Percentiles rank a stretch among this genome's conserved stretches.
Evolutionary conservation across 2,329 filamentous ascomycete species (phyloP).

Genomic region (Aspergillus arachidicola): DNA sequence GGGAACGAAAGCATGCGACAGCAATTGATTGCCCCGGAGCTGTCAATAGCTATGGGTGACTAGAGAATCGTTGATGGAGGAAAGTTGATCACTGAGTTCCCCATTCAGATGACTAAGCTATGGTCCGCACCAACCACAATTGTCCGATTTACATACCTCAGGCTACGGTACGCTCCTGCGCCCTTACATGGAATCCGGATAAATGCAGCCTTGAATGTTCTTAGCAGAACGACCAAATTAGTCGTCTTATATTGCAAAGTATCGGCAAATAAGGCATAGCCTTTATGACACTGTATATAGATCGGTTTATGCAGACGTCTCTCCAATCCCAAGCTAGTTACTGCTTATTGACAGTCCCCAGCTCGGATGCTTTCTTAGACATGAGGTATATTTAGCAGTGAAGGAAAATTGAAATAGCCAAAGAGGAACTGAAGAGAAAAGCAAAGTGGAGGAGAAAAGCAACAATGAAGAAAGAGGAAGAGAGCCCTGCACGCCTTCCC

Average conservation of each 20-base stretch:
- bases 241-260: no score
- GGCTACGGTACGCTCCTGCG: not conserved
- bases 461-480: slow-evolving; percentile 3
- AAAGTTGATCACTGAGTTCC: slow-evolving; percentile 8
- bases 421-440: not conserved
- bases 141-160: slow-evolving; percentile 11
- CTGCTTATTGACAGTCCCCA: not conserved
- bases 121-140: not conserved
- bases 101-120: slow-evolving; percentile 26
- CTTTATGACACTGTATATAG: not conserved
- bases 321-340: not conserved
- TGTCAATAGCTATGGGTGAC: slow-evolving; percentile 9
- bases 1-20: slow-evolving; percentile 23
- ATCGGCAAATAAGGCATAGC: not conserved
- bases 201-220: not conserved
- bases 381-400: not conserved
- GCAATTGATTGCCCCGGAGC: slow-evolving; percentile 22
- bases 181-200: not conserved
- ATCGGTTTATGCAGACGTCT: not conserved
- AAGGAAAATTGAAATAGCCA: not conserved
- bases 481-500: slow-evolving; percentile 25
- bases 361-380: not conserved
- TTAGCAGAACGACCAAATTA: no score
- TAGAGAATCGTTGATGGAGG: slow-evolving; percentile 8
- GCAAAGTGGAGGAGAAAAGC: not conserved